A percentile compares a stretch with the other conserved stretches of the same genome.
Evolutionary conservation across 495 filamentous ascomycete species (phyloP).

Genomic region (Trichoderma orchidacearum): DNA sequence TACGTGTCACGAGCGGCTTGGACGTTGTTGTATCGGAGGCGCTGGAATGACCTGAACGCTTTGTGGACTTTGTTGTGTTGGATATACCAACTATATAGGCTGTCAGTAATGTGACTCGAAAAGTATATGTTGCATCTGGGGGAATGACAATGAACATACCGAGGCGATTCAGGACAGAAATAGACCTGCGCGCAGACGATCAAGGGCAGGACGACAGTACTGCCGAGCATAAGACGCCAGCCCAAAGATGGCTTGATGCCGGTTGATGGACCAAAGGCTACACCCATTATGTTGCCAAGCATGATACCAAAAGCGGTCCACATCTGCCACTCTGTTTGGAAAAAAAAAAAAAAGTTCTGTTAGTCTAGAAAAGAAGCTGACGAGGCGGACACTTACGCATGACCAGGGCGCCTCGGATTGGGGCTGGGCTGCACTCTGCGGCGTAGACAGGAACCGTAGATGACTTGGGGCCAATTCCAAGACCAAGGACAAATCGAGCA

Average conservation of each 20-base stretch:
- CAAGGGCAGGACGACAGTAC: conserved; percentile 60
- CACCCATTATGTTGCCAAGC: conserved; percentile 57
- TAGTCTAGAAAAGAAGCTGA: background rate
- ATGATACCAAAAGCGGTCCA: conserved; percentile 81
- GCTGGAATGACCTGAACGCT: conserved; percentile 53
- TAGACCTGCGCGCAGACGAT: conserved; percentile 58
- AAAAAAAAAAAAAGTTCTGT: background rate
- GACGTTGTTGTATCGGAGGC: conserved; percentile 53
- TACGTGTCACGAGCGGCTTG: conserved; percentile 75
- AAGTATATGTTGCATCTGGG: background rate
- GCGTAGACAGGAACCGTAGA: conserved; percentile 66
- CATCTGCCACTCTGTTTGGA: conserved; percentile 78
- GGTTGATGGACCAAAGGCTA: conserved; percentile 55
- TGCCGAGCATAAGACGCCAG: conserved; percentile 78
- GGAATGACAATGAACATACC: background rate
- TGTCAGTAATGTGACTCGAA: conserved; percentile 6
- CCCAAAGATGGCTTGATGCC: conserved; percentile 46
- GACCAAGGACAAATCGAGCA: conserved; percentile 54
- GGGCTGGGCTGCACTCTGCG: conserved; percentile 59
- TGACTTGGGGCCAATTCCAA: conserved; percentile 73
- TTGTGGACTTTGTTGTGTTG: conserved; percentile 48
- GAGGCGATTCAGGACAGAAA: conserved; percentile 51
- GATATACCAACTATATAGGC: conserved; percentile 56
- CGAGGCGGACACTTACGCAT: conserved; percentile 12
- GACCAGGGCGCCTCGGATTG: conserved; percentile 55